Conservation (phyloP, 2,329 filamentous ascomycete species). For the Fusarium tanahbumbuense region DNA sequence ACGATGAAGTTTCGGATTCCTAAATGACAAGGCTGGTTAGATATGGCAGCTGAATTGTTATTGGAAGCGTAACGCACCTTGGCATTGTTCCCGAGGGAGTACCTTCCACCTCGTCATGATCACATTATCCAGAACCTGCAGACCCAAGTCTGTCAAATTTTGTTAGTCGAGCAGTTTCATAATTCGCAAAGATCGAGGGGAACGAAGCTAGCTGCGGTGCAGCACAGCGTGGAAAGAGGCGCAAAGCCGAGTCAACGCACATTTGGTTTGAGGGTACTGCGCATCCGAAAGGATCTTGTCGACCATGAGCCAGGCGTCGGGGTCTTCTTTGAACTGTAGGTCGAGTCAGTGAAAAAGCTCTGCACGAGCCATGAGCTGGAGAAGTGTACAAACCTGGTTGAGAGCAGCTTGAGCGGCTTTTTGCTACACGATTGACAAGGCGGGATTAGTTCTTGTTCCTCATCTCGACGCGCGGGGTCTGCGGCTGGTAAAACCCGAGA, state of each 20-base stretch:
- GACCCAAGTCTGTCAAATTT: conserved; percentile 76
- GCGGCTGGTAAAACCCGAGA: conserved; percentile 34
- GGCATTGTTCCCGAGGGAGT: conserved; percentile 92
- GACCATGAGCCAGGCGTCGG: conserved; percentile 96
- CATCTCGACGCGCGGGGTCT: conserved; percentile 38
- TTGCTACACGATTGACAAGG: conserved; percentile 73
- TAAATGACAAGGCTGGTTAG: conserved; percentile 52
- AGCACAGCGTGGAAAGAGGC: conserved; percentile 16
- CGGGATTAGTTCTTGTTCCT: conserved; percentile 34
- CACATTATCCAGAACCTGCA: conserved; percentile 97
- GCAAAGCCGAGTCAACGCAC: conserved; percentile 62
- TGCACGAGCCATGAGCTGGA: background rate
- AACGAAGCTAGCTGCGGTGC: background rate
- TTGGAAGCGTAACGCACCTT: conserved; percentile 65
- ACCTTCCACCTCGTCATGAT: conserved; percentile 99
- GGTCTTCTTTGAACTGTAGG: conserved; percentile 94
- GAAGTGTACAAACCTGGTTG: conserved; percentile 78
- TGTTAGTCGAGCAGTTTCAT: conserved; percentile 43
- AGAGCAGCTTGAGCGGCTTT: conserved; percentile 93
- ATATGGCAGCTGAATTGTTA: background rate
- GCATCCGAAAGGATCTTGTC: conserved; percentile 96
- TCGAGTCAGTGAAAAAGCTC: conserved; percentile 31
- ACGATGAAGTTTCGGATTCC: conserved; percentile 99
- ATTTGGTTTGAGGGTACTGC: conserved; percentile 95
- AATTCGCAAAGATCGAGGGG: conserved; percentile 1